A percentile compares a stretch with the other conserved stretches of the same genome.
Evolutionary conservation across 257 asterid genomes (phyloP).

Genomic region (Scutellaria barbata): DNA sequence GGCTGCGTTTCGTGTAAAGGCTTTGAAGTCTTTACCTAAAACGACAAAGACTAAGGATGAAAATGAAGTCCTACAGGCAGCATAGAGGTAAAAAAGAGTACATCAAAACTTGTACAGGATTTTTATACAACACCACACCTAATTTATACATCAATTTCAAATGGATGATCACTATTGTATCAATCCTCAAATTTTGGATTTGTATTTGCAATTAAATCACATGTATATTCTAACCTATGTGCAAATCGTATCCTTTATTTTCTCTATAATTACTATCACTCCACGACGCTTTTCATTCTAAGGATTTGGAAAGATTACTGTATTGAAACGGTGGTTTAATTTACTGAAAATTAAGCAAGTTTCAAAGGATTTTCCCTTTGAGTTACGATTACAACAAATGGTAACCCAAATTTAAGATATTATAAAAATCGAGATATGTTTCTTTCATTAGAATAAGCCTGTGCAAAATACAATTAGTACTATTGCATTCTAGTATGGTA

Average conservation of each 20-base stretch:
- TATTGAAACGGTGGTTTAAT: not conserved
- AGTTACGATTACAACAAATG: no score
- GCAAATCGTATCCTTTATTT: not conserved
- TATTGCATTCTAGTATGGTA: no score
- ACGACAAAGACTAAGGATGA: conserved; percentile 32
- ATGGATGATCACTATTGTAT: conserved; percentile 9
- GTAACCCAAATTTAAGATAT: no score
- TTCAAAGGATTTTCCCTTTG: no score
- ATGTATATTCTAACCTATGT: conserved; percentile 14
- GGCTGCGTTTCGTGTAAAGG: conserved; percentile 78
- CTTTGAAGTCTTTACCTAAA: conserved; percentile 56
- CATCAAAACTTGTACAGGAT: conserved; percentile 50
- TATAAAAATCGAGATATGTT: no score
- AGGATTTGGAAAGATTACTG: not conserved
- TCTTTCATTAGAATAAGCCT: no score
- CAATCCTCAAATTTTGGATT: not conserved
- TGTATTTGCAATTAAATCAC: not conserved
- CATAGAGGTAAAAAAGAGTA: conserved; percentile 27
- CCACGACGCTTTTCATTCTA: not conserved
- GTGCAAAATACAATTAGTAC: no score
- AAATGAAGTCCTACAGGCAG: conserved; percentile 49
- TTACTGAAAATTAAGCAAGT: no score
- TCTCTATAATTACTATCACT: not conserved
- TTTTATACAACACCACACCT: not conserved
- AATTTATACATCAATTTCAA: conserved; percentile 10